phyloP scores from a whole-genome alignment of 2,329 filamentous ascomycete genomes.

The Cordyceps pruinosa region DNA sequence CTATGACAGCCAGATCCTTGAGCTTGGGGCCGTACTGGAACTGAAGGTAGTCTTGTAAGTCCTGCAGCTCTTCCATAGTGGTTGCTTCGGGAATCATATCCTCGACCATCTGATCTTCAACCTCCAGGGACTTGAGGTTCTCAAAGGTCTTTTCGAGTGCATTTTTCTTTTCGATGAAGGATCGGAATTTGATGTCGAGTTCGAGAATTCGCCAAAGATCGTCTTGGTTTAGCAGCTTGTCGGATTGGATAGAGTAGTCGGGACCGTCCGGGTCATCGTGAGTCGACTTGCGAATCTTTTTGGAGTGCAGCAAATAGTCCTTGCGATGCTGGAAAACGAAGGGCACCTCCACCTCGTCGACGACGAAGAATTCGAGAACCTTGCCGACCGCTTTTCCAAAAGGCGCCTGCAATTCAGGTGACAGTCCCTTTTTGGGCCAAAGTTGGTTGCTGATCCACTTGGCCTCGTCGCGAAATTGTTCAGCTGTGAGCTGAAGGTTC shows the following conservation, averaged over 20 bases:
- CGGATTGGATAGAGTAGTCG: slow-evolving; percentile 68
- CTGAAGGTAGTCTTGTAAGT: slow-evolving; percentile 92
- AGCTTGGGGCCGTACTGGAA: slow-evolving; percentile 85
- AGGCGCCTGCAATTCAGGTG: slow-evolving; percentile 64
- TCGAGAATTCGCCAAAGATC: slow-evolving; percentile 95
- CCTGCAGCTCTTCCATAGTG: slow-evolving; percentile 92
- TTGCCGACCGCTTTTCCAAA: slow-evolving; percentile 87
- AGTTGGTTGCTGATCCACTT: slow-evolving; percentile 87
- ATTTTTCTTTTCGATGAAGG: slow-evolving; percentile 85
- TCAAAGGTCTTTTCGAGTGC: slow-evolving; percentile 73
- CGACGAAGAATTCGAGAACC: slow-evolving; percentile 89
- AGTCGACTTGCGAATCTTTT: slow-evolving; percentile 56
- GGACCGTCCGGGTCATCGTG: slow-evolving; percentile 63
- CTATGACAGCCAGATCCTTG: slow-evolving; percentile 65
- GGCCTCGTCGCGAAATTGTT: slow-evolving; percentile 85
- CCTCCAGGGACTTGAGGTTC: slow-evolving; percentile 56
- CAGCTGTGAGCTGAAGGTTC: slow-evolving; percentile 68
- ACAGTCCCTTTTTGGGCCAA: slow-evolving; percentile 77
- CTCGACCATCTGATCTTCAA: slow-evolving; percentile 69
- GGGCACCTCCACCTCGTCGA: slow-evolving; percentile 90
- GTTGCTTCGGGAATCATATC: slow-evolving; percentile 73
- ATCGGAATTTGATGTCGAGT: slow-evolving; percentile 89
- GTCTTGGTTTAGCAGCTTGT: slow-evolving; percentile 85
- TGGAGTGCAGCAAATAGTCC: slow-evolving; percentile 90
- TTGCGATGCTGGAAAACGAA: slow-evolving; percentile 98